Conservation (phyloP, 208 protist species). For the Angomonas ambiguus region DNA sequence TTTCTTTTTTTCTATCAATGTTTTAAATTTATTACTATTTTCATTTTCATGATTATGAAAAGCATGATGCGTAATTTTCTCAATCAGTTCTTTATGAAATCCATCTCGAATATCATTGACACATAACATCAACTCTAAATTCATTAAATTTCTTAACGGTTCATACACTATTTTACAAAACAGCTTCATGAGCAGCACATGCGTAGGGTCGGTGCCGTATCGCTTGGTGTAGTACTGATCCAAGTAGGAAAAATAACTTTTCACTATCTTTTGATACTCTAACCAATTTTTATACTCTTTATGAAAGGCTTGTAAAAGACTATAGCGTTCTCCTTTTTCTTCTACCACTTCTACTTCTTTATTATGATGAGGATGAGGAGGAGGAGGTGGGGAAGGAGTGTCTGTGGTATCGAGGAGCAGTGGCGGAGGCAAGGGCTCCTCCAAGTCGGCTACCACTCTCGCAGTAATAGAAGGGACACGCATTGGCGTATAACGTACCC, state of each 20-base stretch:
- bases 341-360: background rate
- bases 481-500: too few species aligned
- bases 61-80: too few species aligned
- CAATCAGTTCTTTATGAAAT: background rate
- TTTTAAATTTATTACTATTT: background rate
- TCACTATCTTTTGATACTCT: background rate
- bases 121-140: background rate
- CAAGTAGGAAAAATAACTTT: background rate
- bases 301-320: background rate
- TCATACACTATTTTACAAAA: background rate
- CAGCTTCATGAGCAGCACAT: background rate
- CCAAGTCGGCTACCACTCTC: too few species aligned
- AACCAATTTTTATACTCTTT: background rate
- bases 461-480: too few species aligned
- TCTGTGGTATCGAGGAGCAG: too few species aligned
- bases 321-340: background rate
- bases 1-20: background rate
- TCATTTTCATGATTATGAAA: too few species aligned
- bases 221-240: slow-evolving; percentile 3
- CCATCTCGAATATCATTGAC: background rate
- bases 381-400: too few species aligned
- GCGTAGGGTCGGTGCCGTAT: background rate
- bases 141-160: background rate
- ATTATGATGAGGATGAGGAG: background rate
- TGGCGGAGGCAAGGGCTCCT: too few species aligned